These are phyloP conservation scores for Mentha longifolia DNA, from an alignment of 257 asterid species.

Conservation along the genomic window DNA sequence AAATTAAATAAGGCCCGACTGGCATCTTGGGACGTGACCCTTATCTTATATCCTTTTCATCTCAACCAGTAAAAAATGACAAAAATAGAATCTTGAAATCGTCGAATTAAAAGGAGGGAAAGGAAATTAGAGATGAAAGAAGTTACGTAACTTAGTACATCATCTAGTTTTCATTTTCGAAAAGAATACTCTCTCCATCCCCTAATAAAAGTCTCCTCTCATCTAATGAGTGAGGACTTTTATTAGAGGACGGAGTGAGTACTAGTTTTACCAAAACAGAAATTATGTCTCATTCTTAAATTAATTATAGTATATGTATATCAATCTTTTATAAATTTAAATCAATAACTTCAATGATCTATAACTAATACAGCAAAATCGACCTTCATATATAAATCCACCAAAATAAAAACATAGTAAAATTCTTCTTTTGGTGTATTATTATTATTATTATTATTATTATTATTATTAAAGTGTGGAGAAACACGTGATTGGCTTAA, in stretches of 20 bases:
- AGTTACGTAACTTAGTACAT: constrained; percentile 2
- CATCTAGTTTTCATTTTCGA: background rate
- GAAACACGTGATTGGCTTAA: constrained; percentile 32
- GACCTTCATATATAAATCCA: background rate
- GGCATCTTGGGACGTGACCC: background rate
- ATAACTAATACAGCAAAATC: background rate
- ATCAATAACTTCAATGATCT: background rate
- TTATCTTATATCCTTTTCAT: constrained; percentile 13
- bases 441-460: too few species aligned
- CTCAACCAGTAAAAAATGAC: background rate
- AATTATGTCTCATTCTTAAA: background rate
- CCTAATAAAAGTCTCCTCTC: too few species aligned
- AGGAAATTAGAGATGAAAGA: background rate
- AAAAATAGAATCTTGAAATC: background rate
- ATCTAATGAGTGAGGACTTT: too few species aligned
- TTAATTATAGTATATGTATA: background rate
- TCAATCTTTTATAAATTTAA: background rate
- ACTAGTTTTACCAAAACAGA: constrained; percentile 8
- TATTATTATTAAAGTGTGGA: too few species aligned
- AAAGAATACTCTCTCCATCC: background rate
- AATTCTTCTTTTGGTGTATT: background rate
- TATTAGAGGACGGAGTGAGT: too few species aligned
- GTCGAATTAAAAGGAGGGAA: background rate
- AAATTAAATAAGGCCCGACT: too few species aligned
- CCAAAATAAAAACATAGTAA: background rate